A percentile compares a stretch with the other conserved stretches of the same genome.
Conservation (phyloP, 768 basidiomycete genomes). For the Tulasnella sp. region DNA sequence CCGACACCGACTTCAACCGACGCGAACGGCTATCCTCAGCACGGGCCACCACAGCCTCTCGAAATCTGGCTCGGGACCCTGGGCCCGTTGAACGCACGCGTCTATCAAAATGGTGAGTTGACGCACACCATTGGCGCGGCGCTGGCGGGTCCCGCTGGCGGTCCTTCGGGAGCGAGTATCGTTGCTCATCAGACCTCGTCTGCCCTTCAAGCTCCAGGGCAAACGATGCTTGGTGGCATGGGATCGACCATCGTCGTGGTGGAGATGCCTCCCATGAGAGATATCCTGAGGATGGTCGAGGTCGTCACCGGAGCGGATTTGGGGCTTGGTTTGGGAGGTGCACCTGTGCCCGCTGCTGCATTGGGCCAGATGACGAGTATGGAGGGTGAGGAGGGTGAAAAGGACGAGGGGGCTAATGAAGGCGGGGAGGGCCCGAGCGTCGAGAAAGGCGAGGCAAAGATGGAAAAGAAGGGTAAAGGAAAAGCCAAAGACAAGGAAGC, state of each 20-base stretch:
- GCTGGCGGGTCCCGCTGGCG: slow-evolving; percentile 14
- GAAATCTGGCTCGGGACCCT: slow-evolving; percentile 88
- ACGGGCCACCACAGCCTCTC: slow-evolving; percentile 57
- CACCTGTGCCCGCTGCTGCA: neutral
- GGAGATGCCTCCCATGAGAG: slow-evolving; percentile 72
- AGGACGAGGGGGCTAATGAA: neutral
- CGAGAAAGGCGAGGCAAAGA: neutral
- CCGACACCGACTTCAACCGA: slow-evolving; percentile 47
- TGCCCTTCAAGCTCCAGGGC: slow-evolving; percentile 23
- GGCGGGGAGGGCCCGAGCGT: slow-evolving; percentile 19
- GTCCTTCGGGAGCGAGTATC: slow-evolving; percentile 19
- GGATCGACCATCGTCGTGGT: slow-evolving; percentile 76
- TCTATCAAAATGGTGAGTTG: slow-evolving; percentile 56
- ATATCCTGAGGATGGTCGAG: slow-evolving; percentile 74
- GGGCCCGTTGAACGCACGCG: slow-evolving; percentile 72
- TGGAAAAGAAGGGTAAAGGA: slow-evolving; percentile 1
- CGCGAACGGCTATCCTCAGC: neutral
- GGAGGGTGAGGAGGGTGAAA: slow-evolving; percentile 2
- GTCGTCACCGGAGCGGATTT: slow-evolving; percentile 46
- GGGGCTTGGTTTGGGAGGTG: neutral
- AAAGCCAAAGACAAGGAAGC: slow-evolving; percentile 41
- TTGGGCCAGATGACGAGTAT: slow-evolving; percentile 12
- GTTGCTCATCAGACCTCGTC: slow-evolving; percentile 17
- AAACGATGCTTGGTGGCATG: slow-evolving; percentile 29
- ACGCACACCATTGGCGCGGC: slow-evolving; percentile 29